These are phyloP conservation scores for Lolium rigidum DNA, from an alignment of 176 grass and related monocot species.

Conservation along the genomic window DNA sequence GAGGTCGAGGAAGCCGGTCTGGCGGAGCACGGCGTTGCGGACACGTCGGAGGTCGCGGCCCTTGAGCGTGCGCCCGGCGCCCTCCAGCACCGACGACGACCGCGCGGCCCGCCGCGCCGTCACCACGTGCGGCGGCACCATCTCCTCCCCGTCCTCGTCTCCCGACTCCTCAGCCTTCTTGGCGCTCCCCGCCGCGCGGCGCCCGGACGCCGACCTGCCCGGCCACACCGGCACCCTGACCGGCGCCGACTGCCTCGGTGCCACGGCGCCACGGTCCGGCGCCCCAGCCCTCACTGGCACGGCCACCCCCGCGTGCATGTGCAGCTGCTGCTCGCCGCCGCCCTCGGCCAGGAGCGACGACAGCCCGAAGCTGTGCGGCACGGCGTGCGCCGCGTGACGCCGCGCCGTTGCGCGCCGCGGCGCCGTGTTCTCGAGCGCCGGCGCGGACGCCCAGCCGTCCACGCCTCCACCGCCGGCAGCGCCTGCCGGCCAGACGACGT, in stretches of 20 bases:
- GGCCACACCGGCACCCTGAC: slow-evolving; percentile 60
- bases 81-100: slow-evolving; percentile 67
- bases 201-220: background rate
- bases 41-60: slow-evolving; percentile 61
- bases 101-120: slow-evolving; percentile 53
- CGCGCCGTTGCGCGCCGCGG: background rate
- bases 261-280: background rate
- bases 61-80: slow-evolving; percentile 64
- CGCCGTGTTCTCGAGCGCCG: background rate
- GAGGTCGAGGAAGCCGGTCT: slow-evolving; percentile 66
- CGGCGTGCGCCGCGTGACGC: slow-evolving; percentile 29
- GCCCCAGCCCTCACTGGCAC: slow-evolving; percentile 5
- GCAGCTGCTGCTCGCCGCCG: background rate
- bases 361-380: slow-evolving; percentile 60
- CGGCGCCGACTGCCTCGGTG: slow-evolving; percentile 58
- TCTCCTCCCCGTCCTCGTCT: slow-evolving; percentile 33
- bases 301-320: background rate
- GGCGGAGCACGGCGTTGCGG: slow-evolving; percentile 64
- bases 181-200: background rate
- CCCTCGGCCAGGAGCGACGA: slow-evolving; percentile 54
- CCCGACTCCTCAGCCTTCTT: slow-evolving; percentile 30
- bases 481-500: slow-evolving; percentile 54
- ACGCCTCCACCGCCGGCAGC: background rate
- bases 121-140: slow-evolving; percentile 67
- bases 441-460: background rate